Evolutionary conservation across 23 red algal genomes (phyloP).

Genomic region (Gracilaria gracilis): DNA sequence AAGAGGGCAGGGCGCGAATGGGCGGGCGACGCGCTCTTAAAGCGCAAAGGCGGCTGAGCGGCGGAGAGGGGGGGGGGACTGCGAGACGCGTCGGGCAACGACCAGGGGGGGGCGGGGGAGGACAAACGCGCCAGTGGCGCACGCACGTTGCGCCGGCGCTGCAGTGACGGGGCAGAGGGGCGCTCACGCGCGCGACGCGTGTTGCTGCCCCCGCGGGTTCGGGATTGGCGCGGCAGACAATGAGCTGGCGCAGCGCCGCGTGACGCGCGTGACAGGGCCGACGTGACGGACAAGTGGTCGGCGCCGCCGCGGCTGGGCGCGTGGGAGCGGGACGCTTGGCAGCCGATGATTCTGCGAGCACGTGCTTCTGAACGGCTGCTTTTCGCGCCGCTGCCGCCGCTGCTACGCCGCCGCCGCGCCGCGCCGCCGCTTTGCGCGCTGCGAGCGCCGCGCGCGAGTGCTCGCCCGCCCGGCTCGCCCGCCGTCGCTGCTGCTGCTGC

Average conservation of each 20-base stretch:
- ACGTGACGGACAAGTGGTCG: constrained; percentile 15
- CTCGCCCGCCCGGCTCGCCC: too few relatives aligned
- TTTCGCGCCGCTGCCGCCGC: background rate
- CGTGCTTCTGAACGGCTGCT: constrained; percentile 31
- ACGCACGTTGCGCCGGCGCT: background rate
- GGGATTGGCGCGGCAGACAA: background rate
- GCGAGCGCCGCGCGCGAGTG: background rate
- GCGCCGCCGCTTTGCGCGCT: background rate
- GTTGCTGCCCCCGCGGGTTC: background rate
- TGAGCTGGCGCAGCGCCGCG: constrained; percentile 24
- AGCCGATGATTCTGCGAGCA: background rate
- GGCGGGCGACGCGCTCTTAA: background rate
- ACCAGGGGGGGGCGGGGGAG: background rate
- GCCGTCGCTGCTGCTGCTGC: too few relatives aligned
- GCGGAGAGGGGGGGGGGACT: background rate
- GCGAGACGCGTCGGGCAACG: background rate
- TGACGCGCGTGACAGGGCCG: background rate
- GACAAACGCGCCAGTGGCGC: background rate
- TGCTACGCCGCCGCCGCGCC: background rate
- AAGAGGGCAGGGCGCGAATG: background rate
- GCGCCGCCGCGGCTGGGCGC: background rate
- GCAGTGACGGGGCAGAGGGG: background rate
- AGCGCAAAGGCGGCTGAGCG: background rate
- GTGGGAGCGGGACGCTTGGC: background rate
- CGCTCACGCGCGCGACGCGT: constrained; percentile 52